phyloP scores from a whole-genome alignment of 805 yeast species.

The Candida anglica region DNA sequence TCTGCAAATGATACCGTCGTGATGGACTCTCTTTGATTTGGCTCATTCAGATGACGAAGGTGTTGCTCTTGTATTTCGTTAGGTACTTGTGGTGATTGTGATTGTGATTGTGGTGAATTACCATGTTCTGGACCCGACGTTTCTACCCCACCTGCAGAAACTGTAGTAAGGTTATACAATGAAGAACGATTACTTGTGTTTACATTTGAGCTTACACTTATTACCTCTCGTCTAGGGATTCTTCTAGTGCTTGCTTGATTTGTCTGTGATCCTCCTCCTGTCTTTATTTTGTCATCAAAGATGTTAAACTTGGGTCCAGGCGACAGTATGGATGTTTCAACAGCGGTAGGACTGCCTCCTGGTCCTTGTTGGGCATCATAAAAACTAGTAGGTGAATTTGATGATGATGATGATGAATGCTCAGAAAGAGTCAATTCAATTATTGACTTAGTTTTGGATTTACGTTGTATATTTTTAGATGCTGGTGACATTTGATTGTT shows the following conservation, averaged over 20 bases:
- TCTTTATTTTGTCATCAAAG: constrained; percentile 9
- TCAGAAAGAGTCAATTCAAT: constrained; percentile 11
- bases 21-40: no score
- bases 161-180: constrained; percentile 10
- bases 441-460: constrained; percentile 6
- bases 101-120: no score
- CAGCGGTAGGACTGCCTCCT: constrained; percentile 1
- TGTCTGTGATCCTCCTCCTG: no score
- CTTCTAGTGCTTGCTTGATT: neutral
- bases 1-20: no score
- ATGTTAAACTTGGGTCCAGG: constrained; percentile 9
- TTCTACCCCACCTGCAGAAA: constrained; percentile 8
- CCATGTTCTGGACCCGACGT: no score
- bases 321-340: constrained; percentile 8
- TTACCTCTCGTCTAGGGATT: constrained; percentile 9
- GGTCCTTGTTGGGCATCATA: constrained; percentile 3
- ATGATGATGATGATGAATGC: constrained; percentile 3
- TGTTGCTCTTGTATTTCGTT: no score
- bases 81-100: no score
- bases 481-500: constrained; percentile 9
- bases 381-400: constrained; percentile 1
- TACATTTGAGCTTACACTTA: constrained; percentile 14
- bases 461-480: neutral
- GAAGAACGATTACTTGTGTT: constrained; percentile 14
- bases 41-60: no score